These are phyloP conservation scores for Phanerochaete sordida DNA, from an alignment of 768 basidiomycete genomes.

Conservation along the genomic window DNA sequence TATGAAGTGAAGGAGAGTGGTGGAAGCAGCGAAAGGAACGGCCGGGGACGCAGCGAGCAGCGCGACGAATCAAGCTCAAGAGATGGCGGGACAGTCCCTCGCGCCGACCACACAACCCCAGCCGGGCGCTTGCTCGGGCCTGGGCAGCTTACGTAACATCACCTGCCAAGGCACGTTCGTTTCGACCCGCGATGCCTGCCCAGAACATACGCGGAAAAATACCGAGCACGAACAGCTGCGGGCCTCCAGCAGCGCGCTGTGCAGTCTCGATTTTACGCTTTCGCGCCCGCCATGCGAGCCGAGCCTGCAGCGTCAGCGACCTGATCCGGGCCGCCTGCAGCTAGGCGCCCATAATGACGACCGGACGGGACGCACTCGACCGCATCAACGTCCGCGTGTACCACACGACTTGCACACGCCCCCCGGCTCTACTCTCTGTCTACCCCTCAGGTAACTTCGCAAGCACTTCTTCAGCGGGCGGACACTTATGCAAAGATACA, in stretches of 20 bases:
- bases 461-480: too few species aligned
- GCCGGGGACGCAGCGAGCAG: not conserved
- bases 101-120: not conserved
- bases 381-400: too few species aligned
- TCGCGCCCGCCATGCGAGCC: not conserved
- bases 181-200: not conserved
- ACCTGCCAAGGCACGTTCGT: constrained; percentile 1
- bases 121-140: constrained; percentile 2
- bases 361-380: not conserved
- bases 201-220: not conserved
- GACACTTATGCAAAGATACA: too few species aligned
- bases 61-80: constrained; percentile 7
- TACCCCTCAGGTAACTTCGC: not conserved
- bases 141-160: constrained; percentile 7
- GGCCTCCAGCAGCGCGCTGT: not conserved
- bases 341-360: not conserved
- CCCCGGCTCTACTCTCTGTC: too few species aligned
- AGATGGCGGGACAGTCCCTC: not conserved
- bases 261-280: not conserved
- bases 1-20: constrained; percentile 7
- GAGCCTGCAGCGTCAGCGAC: not conserved
- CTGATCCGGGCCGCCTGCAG: not conserved
- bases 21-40: constrained; percentile 7
- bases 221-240: too few species aligned
- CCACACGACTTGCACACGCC: too few species aligned